phyloP scores from a whole-genome alignment of 2,329 filamentous ascomycete species.

The Phialophora macrospora region DNA sequence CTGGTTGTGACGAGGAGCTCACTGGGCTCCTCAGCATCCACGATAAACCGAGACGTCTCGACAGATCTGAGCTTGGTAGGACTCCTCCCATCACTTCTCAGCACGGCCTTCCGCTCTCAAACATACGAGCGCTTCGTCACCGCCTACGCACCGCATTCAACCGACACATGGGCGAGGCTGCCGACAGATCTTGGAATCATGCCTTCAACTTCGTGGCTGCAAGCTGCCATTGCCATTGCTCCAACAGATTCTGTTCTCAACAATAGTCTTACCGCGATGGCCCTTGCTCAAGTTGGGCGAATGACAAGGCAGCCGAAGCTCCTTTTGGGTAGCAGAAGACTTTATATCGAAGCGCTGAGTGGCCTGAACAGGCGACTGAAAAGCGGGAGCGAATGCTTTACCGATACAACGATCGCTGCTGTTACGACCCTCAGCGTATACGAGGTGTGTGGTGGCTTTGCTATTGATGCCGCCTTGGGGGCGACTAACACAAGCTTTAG shows the following conservation, averaged over 20 bases:
- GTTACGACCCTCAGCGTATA: conserved; percentile 20
- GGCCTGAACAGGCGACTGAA: conserved; percentile 14
- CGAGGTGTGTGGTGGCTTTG: conserved; percentile 18
- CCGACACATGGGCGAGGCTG: conserved; percentile 8
- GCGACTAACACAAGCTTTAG: neutral
- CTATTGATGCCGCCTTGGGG: neutral
- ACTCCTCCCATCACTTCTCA: conserved; percentile 15
- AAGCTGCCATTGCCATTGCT: conserved; percentile 3
- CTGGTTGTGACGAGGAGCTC: neutral
- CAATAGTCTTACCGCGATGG: conserved; percentile 18
- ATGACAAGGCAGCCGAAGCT: neutral
- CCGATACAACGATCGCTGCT: conserved; percentile 24
- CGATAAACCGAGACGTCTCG: neutral
- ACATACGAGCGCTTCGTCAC: conserved; percentile 14
- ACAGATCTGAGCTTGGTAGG: neutral
- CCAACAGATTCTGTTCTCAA: conserved; percentile 13
- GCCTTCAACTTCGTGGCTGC: conserved; percentile 22
- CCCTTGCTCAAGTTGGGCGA: conserved; percentile 19
- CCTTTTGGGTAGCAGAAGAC: neutral
- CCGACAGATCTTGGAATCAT: conserved; percentile 1
- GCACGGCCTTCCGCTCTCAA: conserved; percentile 16
- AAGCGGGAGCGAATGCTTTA: neutral
- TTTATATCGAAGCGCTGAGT: conserved; percentile 19
- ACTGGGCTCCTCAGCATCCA: neutral
- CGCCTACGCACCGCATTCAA: conserved; percentile 16